phyloP scores from a whole-genome alignment of 2,329 filamentous ascomycete genomes.

The Cercospora citrullina region DNA sequence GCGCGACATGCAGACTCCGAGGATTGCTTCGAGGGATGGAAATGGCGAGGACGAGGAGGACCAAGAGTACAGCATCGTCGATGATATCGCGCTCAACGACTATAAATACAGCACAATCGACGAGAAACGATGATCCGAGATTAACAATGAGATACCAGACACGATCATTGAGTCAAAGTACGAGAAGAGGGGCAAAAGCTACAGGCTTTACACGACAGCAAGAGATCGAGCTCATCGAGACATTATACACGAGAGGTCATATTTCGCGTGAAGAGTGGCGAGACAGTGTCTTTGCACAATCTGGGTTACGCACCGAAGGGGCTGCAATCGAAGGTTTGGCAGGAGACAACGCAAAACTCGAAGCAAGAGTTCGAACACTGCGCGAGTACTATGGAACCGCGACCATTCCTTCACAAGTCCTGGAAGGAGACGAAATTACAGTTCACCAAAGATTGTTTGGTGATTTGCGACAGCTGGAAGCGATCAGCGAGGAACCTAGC shows the following conservation, averaged over 20 bases:
- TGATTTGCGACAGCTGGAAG: conserved; percentile 51
- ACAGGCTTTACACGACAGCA: conserved; percentile 20
- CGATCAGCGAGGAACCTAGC: conserved; percentile 51
- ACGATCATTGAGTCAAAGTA: background rate
- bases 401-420: conserved; percentile 68
- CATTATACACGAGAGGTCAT: conserved; percentile 22
- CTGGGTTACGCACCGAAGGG: conserved; percentile 17
- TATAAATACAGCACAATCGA: background rate
- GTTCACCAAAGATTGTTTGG: conserved; percentile 83
- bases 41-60: conserved; percentile 13
- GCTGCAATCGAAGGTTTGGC: conserved; percentile 4
- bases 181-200: background rate
- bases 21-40: conserved; percentile 19
- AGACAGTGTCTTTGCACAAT: conserved; percentile 21
- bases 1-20: conserved; percentile 21
- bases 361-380: conserved; percentile 21
- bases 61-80: background rate
- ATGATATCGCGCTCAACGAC: background rate
- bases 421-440: conserved; percentile 68
- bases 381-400: conserved; percentile 51
- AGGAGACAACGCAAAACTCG: conserved; percentile 12
- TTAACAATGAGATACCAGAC: background rate
- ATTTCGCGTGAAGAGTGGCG: conserved; percentile 28
- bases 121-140: background rate
- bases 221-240: conserved; percentile 23